These are phyloP conservation scores for Malbranchea cinnamomea DNA, from an alignment of 2,329 filamentous ascomycete species.

Conservation along the genomic window DNA sequence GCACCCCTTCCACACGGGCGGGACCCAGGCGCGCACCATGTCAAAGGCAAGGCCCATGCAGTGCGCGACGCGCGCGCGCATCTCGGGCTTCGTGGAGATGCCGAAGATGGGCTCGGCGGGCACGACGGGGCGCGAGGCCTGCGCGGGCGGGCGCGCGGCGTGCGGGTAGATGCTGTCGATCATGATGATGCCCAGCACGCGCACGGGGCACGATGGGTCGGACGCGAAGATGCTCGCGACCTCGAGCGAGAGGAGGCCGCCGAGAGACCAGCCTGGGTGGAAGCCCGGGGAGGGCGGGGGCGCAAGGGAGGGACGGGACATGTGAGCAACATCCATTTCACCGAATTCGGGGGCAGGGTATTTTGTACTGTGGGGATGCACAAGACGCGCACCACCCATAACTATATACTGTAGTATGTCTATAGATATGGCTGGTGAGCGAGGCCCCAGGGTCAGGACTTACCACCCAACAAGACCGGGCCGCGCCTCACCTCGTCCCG, in stretches of 20 bases:
- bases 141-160: neutral
- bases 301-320: too few relatives aligned
- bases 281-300: too few relatives aligned
- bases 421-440: too few relatives aligned
- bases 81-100: constrained; percentile 7
- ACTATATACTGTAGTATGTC: too few relatives aligned
- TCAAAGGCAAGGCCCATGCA: constrained; percentile 8
- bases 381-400: too few relatives aligned
- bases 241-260: constrained; percentile 12
- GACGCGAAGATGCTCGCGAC: constrained; percentile 10
- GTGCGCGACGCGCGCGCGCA: constrained; percentile 6
- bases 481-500: constrained; percentile 13
- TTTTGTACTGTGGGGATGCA: too few relatives aligned
- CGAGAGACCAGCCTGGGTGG: constrained; percentile 14
- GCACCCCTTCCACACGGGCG: constrained; percentile 9
- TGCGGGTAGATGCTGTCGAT: constrained; percentile 11
- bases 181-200: constrained; percentile 12
- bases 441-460: too few relatives aligned
- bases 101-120: constrained; percentile 7
- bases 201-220: constrained; percentile 5
- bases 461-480: constrained; percentile 11
- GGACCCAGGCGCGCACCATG: constrained; percentile 9
- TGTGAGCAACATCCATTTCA: too few relatives aligned
- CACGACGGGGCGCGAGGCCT: constrained; percentile 3
- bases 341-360: too few relatives aligned